These are phyloP conservation scores for Diaporthe sp. DNA, from an alignment of 2,329 filamentous ascomycete species.

Conservation along the genomic window DNA sequence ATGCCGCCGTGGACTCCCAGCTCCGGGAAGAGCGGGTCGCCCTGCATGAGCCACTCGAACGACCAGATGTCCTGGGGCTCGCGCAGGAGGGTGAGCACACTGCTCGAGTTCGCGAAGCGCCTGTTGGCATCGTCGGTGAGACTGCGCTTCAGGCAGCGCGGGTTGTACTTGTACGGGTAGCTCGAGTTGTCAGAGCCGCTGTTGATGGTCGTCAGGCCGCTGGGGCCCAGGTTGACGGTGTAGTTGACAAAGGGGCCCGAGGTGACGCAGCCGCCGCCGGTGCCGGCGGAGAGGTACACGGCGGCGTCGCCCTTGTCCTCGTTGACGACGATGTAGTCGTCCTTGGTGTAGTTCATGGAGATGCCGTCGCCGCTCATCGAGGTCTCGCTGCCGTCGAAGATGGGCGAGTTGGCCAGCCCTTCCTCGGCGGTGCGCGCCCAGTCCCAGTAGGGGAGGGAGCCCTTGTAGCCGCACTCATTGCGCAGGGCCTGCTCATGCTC, in stretches of 20 bases:
- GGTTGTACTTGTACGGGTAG: conserved; percentile 52
- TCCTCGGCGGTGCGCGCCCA: conserved; percentile 59
- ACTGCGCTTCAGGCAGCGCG: conserved; percentile 56
- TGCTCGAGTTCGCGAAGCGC: conserved; percentile 23
- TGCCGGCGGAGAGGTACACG: conserved; percentile 52
- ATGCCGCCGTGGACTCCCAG: conserved; percentile 50
- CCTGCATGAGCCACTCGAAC: conserved; percentile 55
- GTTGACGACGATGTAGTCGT: conserved; percentile 49
- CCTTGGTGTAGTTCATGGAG: conserved; percentile 42
- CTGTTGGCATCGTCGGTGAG: conserved; percentile 42
- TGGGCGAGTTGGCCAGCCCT: conserved; percentile 59
- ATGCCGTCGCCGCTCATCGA: conserved; percentile 60
- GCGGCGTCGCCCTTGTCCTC: neutral
- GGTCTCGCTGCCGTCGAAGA: conserved; percentile 65
- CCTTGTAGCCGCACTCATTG: conserved; percentile 39
- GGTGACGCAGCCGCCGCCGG: conserved; percentile 65
- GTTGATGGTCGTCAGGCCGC: conserved; percentile 47
- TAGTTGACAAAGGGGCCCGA: conserved; percentile 60
- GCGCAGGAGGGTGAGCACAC: conserved; percentile 26
- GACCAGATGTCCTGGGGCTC: conserved; percentile 37
- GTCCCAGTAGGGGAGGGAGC: conserved; percentile 56
- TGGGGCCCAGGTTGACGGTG: conserved; percentile 52
- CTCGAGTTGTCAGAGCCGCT: conserved; percentile 45
- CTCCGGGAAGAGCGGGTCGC: neutral
- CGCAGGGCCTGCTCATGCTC: conserved; percentile 36